Percentiles rank a stretch among this genome's conserved stretches.
These are phyloP conservation scores for Boletus rufocinnamomeus DNA, from an alignment of 768 basidiomycete species.

Conservation along the genomic window DNA sequence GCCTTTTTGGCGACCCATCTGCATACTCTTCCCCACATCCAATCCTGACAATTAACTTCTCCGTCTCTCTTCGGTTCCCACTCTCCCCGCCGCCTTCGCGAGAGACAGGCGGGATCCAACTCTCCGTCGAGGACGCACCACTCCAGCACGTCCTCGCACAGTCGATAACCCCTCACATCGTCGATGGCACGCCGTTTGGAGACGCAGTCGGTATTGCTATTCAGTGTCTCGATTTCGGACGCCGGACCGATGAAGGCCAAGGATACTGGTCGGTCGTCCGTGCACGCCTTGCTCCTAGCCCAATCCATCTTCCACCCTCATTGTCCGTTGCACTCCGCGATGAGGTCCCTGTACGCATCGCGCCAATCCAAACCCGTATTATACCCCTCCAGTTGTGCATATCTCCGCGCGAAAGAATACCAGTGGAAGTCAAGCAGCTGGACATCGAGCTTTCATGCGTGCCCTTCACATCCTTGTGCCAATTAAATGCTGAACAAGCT, in stretches of 20 bases:
- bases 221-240: conserved; percentile 40
- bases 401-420: conserved; percentile 33
- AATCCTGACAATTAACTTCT: conserved; percentile 55
- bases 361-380: conserved; percentile 62
- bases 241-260: conserved; percentile 9
- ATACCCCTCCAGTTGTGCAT: conserved; percentile 56
- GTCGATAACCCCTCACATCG: conserved; percentile 64
- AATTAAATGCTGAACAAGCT: background rate
- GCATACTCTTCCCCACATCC: conserved; percentile 46
- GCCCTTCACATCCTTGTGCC: conserved; percentile 2
- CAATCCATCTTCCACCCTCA: conserved; percentile 11
- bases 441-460: conserved; percentile 41
- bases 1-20: conserved; percentile 79
- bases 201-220: conserved; percentile 65
- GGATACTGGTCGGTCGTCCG: conserved; percentile 57
- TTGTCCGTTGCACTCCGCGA: conserved; percentile 23
- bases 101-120: background rate
- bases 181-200: conserved; percentile 77
- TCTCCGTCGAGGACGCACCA: conserved; percentile 1
- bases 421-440: conserved; percentile 36
- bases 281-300: conserved; percentile 12
- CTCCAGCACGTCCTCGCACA: conserved; percentile 51
- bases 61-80: conserved; percentile 43
- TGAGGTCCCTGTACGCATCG: conserved; percentile 40
- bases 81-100: background rate